phyloP scores from a whole-genome alignment of 2,329 filamentous ascomycete species.

The Sporothrix mexicana region DNA sequence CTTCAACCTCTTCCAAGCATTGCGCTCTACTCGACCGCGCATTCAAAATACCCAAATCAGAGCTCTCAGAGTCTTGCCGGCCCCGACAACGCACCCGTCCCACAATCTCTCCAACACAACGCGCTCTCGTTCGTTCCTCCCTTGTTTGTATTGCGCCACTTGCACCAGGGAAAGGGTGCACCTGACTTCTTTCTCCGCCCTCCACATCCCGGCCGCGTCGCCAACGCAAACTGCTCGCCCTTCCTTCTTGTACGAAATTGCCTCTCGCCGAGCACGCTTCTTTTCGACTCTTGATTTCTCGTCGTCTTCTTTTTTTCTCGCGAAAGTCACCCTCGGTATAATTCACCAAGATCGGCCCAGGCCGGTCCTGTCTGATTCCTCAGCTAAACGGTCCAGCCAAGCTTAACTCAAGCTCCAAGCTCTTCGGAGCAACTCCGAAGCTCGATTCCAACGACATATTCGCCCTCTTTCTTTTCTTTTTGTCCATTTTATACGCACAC shows the following conservation, averaged over 20 bases:
- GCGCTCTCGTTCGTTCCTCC: constrained; percentile 14
- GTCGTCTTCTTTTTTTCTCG: background rate
- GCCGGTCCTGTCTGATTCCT: background rate
- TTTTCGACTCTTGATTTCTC: background rate
- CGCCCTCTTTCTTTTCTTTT: background rate
- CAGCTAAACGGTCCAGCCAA: background rate
- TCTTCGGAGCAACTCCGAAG: background rate
- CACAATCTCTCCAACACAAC: background rate
- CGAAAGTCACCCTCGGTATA: background rate
- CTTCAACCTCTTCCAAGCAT: background rate
- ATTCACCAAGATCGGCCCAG: background rate
- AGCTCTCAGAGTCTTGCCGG: background rate
- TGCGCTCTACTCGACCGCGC: background rate
- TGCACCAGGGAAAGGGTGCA: background rate
- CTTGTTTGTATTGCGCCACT: constrained; percentile 24
- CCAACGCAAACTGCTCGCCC: background rate
- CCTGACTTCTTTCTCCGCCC: constrained; percentile 16
- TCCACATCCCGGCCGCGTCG: background rate
- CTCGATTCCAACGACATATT: background rate
- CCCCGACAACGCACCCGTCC: constrained; percentile 12
- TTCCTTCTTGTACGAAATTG: background rate
- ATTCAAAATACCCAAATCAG: background rate
- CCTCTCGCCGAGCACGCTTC: background rate
- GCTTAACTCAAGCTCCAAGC: no score
- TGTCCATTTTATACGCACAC: background rate